phyloP scores from a whole-genome alignment of 139 green algal genomes.

The Astrephomene gubernaculifera region DNA sequence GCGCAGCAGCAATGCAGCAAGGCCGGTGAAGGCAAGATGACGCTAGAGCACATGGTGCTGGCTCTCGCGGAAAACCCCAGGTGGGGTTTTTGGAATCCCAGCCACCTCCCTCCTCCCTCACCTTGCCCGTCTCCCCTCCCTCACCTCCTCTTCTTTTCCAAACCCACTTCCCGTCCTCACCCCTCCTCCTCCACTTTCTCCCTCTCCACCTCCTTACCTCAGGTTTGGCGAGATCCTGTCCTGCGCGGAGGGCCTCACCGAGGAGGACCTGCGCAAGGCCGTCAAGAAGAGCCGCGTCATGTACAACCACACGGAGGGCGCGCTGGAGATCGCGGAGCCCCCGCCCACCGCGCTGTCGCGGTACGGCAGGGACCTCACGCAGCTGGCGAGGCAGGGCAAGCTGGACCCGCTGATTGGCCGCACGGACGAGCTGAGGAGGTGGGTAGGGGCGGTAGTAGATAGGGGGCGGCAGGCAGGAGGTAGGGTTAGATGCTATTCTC shows the following conservation, averaged over 20 bases:
- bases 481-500: too few species aligned
- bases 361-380: slow-evolving; percentile 85
- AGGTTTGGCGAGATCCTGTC: slow-evolving; percentile 81
- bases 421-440: slow-evolving; percentile 80
- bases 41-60: slow-evolving; percentile 94
- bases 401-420: slow-evolving; percentile 88
- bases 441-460: too few species aligned
- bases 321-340: slow-evolving; percentile 46
- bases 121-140: too few species aligned
- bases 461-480: too few species aligned
- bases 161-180: too few species aligned
- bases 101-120: too few species aligned
- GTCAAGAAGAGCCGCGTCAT: slow-evolving; percentile 73
- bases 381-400: slow-evolving; percentile 70
- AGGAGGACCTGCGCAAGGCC: slow-evolving; percentile 74
- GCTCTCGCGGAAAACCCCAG: slow-evolving; percentile 81
- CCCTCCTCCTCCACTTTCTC: too few species aligned
- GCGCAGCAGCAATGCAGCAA: slow-evolving; percentile 50
- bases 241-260: slow-evolving; percentile 71
- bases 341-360: slow-evolving; percentile 72
- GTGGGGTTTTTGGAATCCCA: too few species aligned
- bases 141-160: too few species aligned
- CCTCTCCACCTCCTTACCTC: neutral
- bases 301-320: slow-evolving; percentile 52
- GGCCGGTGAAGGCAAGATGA: slow-evolving; percentile 82